Base-by-base conservation (phyloP, 2,329 filamentous ascomycete species). In the Penicillium sp. region DNA sequence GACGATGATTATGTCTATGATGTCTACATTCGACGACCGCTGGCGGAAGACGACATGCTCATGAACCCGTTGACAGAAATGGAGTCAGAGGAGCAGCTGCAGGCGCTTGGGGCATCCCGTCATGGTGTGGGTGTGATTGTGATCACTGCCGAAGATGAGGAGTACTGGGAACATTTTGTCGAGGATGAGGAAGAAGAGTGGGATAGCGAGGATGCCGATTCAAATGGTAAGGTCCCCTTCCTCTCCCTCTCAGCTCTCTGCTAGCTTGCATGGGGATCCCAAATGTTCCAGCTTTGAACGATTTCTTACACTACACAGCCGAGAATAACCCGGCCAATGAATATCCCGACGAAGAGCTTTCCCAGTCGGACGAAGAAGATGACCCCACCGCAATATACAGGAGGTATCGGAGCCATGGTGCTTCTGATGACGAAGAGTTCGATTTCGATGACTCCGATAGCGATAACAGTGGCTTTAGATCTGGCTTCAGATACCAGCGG, bases 161-260 rank as follows among this genome's bases (percentile, higher is more conserved):
- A 76, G 28, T 70, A 76, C 37, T 83, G 79, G 79, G 74, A 79
- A 42, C 64, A 69, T 16, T 78, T 78, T 55, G 68, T 73, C 4
- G 70, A 72, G 40, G 70, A 75, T n/a, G 73, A 77, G 10, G 72
- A 75, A 11, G 76, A 75, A 31, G 71, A 73, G 31, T 79, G 74
- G 65, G 73, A 79, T 47, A 78, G 72, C 21, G 80, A 82, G 43
- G 79, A 81, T 46, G 78, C 79, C 17, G 79, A 83, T 49, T 78
- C 78, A 25, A 83, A 83, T 56, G 77, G 73, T 74, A 57, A 53
- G 62, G 34, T 18, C 19, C 16, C 15, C 9, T 11, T 13, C 8
- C 6, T 10, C 11, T 16, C 8, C 13, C 4, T 10, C 4, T 2
- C 21, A 10, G 13, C 13, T 8, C 15, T 8, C 23, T 6, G 13